phyloP scores from a whole-genome alignment of 2,329 filamentous ascomycete genomes.

The Fusarium neocosmosporiellum region DNA sequence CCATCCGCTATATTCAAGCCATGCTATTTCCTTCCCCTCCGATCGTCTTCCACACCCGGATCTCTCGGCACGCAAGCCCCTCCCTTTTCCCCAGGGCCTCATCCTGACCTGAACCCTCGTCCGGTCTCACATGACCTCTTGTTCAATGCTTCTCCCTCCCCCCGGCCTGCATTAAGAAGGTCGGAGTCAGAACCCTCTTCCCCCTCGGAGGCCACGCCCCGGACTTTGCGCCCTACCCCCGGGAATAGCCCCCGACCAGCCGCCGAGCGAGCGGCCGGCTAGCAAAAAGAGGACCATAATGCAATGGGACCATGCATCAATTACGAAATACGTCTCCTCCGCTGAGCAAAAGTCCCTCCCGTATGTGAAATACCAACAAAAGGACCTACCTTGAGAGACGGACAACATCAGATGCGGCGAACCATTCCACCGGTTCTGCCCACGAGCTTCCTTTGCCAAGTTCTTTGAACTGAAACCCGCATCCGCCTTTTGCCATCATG shows the following conservation, averaged over 20 bases:
- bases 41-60: slow-evolving; percentile 29
- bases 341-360: slow-evolving; percentile 37
- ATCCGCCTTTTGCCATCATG: slow-evolving; percentile 6
- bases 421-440: slow-evolving; percentile 22
- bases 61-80: slow-evolving; percentile 29
- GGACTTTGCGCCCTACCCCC: slow-evolving; percentile 7
- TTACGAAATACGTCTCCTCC: slow-evolving; percentile 37
- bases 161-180: slow-evolving; percentile 41
- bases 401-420: slow-evolving; percentile 9
- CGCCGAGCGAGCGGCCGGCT: slow-evolving; percentile 4
- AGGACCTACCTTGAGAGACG: slow-evolving; percentile 6
- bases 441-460: slow-evolving; percentile 15
- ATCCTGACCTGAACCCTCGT: neutral
- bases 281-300: neutral
- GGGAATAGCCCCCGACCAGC: slow-evolving; percentile 25
- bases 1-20: slow-evolving; percentile 1
- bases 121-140: slow-evolving; percentile 11
- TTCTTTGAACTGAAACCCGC: slow-evolving; percentile 20
- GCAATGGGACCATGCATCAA: slow-evolving; percentile 23
- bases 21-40: slow-evolving; percentile 13
- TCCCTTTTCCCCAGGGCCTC: slow-evolving; percentile 2
- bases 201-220: slow-evolving; percentile 22
- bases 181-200: slow-evolving; percentile 28
- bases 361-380: slow-evolving; percentile 31
- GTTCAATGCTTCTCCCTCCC: neutral